phyloP scores from a whole-genome alignment of 306 rosid genomes.

The Carpinus viminea region DNA sequence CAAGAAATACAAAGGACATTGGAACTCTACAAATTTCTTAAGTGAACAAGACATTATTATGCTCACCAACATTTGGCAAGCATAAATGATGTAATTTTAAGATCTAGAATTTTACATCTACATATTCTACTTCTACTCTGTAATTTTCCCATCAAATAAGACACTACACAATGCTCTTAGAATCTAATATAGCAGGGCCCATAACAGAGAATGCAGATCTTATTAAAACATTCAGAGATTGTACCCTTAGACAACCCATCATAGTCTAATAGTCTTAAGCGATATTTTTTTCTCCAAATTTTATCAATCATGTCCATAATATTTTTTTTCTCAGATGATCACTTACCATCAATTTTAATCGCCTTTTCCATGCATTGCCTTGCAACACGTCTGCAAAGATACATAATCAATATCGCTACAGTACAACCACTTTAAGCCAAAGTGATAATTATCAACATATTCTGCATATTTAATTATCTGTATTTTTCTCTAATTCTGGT shows the following conservation, averaged over 20 bases:
- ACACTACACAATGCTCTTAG: neutral
- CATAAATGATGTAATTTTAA: neutral
- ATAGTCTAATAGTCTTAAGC: neutral
- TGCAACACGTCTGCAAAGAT: conserved; percentile 47
- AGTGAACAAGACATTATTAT: neutral
- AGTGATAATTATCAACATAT: neutral
- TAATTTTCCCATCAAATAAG: neutral
- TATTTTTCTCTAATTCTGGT: neutral
- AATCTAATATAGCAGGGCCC: neutral
- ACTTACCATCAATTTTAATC: conserved; percentile 41
- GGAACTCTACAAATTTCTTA: neutral
- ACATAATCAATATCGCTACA: conserved; percentile 11
- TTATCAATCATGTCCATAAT: neutral
- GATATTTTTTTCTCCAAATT: neutral
- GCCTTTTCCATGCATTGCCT: conserved; percentile 29
- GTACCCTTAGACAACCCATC: neutral
- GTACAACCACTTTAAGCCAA: neutral
- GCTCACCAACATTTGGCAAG: neutral
- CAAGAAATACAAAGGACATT: neutral
- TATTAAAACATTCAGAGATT: neutral
- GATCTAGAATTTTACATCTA: neutral
- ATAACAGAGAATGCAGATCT: neutral
- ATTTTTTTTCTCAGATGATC: neutral
- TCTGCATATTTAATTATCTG: neutral
- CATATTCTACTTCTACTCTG: neutral